These are phyloP conservation scores for Monosporozyma aquatica DNA, from an alignment of 805 yeast species.

Conservation along the genomic window DNA sequence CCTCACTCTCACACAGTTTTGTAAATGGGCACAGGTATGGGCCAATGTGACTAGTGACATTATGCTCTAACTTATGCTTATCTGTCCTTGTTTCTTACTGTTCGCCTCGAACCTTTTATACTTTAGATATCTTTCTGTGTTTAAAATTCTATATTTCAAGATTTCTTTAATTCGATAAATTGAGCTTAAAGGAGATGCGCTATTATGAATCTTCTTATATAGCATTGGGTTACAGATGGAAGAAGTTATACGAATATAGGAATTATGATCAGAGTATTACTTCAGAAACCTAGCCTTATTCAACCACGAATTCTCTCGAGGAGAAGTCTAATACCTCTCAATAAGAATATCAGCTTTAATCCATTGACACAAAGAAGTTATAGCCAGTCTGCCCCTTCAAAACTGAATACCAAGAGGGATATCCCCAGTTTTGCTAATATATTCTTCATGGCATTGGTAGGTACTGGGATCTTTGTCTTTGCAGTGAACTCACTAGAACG, in stretches of 20 bases:
- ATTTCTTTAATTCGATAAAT: no score
- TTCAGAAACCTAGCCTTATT: neutral
- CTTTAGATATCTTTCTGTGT: no score
- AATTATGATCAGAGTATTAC: neutral
- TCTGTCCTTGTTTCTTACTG: no score
- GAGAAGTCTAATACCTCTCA: neutral
- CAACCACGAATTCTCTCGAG: no score
- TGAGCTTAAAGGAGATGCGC: no score
- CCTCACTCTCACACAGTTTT: constrained; percentile 74
- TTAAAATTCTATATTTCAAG: no score
- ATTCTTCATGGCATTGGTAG: constrained; percentile 36
- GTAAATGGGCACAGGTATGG: constrained; percentile 77
- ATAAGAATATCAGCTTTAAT: neutral
- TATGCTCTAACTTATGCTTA: no score
- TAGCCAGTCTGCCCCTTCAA: neutral
- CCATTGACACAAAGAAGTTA: neutral
- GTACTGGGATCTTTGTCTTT: constrained; percentile 36
- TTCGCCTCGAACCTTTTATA: no score
- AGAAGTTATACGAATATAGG: no score
- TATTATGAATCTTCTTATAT: no score
- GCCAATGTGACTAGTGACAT: constrained; percentile 87
- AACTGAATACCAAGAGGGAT: neutral
- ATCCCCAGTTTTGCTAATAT: constrained; percentile 35
- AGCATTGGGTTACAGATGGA: no score
- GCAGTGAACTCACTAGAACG: constrained; percentile 32